Evolutionary conservation across 1,139 yeast genomes (phyloP), one percentile per base, ranked within the genome.

Genomic region (Candida glucosophila): DNA sequence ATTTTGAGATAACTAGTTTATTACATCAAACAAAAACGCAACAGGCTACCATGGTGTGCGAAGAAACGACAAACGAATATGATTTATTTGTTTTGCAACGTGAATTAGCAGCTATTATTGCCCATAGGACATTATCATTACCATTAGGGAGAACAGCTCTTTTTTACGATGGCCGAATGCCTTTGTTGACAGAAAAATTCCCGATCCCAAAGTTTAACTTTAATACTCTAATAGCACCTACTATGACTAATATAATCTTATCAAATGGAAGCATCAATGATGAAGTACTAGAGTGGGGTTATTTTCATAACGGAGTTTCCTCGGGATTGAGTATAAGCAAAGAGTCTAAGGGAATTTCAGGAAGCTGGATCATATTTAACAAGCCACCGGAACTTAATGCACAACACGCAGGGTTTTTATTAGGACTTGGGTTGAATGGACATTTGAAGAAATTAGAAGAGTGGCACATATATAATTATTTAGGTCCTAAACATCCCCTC

Each of bases 381-480:
- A 80, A 77, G 39, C 95, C 95, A 0, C 68, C 71, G 2, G 65
- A 61, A 6, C 53, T 81, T 23, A 78, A 72, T 38, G 67, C 94
- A 0, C 93, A 81, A 36, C 96, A 88, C 55, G 97, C 95, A 12
- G 99, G 99, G 0, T 86, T 92, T 40, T 54, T 92, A n/a, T 57
- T 86, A 15, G 98, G 97, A 0, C 56, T 90, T 14, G 99, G 99
- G 0, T 58, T 92, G 22, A 85, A 85, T 54, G 97, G 97, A 0
- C 95, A 88, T 47, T 55, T 92, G 37, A 77, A 73, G 34, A 67
- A 67, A 23, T 56, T 92, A 17, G 97, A 92, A 43, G 96, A 90
- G 47, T 92, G 98, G 97, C 96, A 88, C 46, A 81, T 92, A 16
- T 92, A 86, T 50, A 88, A 90, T 43, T 88, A 86, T 38, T 56